Percentiles rank a stretch among this genome's conserved stretches.
These are phyloP conservation scores for Brachypodium distachyon DNA, from an alignment of 202 grass and related monocot species.

Conservation along the genomic window DNA sequence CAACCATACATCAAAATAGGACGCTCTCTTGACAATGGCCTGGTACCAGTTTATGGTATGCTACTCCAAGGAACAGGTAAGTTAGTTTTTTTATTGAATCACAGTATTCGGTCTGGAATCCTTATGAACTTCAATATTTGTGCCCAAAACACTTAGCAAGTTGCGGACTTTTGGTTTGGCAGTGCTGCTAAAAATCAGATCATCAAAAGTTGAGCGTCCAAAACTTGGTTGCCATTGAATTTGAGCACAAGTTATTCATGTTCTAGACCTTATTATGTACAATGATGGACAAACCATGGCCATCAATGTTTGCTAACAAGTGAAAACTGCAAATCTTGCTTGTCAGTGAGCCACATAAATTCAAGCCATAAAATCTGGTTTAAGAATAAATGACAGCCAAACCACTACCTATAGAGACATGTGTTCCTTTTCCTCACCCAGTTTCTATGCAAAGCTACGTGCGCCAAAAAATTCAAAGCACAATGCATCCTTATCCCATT, in stretches of 20 bases:
- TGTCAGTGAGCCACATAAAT: background rate
- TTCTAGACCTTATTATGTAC: background rate
- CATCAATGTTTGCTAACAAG: background rate
- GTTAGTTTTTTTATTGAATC: background rate
- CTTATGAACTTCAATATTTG: background rate
- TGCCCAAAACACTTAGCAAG: background rate
- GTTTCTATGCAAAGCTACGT: background rate
- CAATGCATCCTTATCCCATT: background rate
- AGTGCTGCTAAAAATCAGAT: background rate
- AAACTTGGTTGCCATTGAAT: background rate
- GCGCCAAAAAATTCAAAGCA: background rate
- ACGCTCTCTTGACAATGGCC: background rate
- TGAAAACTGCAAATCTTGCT: background rate
- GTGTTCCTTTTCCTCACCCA: background rate
- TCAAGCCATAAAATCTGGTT: background rate
- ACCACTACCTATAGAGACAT: background rate
- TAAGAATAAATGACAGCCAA: background rate
- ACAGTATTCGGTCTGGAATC: background rate
- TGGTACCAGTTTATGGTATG: background rate
- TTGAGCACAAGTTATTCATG: background rate
- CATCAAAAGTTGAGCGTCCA: background rate
- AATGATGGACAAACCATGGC: background rate
- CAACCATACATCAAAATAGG: background rate
- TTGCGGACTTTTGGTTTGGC: background rate
- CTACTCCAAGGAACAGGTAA: background rate